These are phyloP conservation scores for Coniochaeta prunicola DNA, from an alignment of 2,329 filamentous ascomycete genomes.

Conservation along the genomic window DNA sequence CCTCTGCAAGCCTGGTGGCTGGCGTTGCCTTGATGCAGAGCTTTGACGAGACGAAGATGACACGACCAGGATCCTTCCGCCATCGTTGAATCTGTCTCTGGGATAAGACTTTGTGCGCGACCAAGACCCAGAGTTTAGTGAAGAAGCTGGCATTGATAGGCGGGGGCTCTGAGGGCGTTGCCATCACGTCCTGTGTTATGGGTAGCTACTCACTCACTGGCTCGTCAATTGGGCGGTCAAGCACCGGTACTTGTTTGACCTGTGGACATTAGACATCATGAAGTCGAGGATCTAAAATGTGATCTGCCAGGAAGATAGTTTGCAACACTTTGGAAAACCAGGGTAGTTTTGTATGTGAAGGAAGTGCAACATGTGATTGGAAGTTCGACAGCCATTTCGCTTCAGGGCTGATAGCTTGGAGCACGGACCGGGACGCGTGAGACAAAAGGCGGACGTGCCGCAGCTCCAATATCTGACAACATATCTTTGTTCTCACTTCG, in stretches of 20 bases:
- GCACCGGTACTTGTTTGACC: too few species aligned
- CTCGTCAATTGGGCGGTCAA: too few species aligned
- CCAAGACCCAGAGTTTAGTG: neutral
- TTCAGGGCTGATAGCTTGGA: neutral
- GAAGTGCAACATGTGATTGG: neutral
- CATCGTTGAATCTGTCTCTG: neutral
- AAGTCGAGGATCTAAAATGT: neutral
- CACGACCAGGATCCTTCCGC: neutral
- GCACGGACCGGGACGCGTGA: neutral
- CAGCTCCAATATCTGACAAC: neutral
- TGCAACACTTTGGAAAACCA: too few species aligned
- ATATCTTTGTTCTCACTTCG: neutral
- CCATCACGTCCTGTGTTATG: neutral
- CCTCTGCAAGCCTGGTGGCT: conserved; percentile 26
- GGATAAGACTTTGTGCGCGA: neutral
- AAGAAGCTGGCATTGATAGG: neutral
- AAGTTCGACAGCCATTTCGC: neutral
- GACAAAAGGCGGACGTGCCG: neutral
- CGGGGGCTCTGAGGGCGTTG: neutral
- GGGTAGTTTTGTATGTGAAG: too few species aligned
- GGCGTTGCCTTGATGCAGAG: conserved; percentile 24
- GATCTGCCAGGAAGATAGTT: too few species aligned
- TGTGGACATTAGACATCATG: neutral
- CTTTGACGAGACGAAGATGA: neutral
- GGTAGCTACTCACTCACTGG: too few species aligned